Percentiles rank a stretch among this genome's conserved stretches.
These are phyloP conservation scores for Cavenderia fasciculata DNA, from an alignment of 78 protist species.

Conservation along the genomic window DNA sequence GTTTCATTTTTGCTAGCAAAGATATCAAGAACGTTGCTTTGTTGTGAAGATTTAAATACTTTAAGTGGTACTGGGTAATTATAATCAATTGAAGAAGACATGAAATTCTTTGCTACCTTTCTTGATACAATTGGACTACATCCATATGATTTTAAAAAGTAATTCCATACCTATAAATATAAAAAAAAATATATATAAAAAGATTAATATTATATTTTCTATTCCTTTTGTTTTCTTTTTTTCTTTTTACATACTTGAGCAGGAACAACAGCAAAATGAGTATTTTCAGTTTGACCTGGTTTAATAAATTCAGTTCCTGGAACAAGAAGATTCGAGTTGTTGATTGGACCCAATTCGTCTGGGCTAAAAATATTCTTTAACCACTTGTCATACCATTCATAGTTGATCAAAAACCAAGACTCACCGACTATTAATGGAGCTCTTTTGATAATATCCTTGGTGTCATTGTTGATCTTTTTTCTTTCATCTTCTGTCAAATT, in stretches of 20 bases:
- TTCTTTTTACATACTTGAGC: background rate
- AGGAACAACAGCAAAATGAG: slow-evolving; percentile 19
- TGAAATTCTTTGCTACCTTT: background rate
- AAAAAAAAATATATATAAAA: background rate
- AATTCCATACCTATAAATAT: background rate
- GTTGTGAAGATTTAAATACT: background rate
- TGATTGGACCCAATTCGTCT: slow-evolving; percentile 44
- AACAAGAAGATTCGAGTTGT: background rate
- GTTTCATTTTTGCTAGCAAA: background rate
- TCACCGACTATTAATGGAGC: background rate
- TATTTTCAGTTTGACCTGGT: background rate
- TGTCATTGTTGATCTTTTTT: background rate
- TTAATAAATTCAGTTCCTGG: background rate
- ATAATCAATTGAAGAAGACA: background rate
- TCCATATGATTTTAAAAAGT: background rate
- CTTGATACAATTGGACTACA: background rate
- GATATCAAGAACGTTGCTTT: background rate
- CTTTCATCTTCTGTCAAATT: background rate
- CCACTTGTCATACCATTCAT: slow-evolving; percentile 25
- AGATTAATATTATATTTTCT: background rate
- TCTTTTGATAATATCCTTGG: background rate
- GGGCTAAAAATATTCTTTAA: background rate
- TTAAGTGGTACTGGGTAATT: background rate
- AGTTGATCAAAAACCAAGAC: slow-evolving; percentile 7
- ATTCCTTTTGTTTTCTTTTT: background rate